Evolutionary conservation across 306 rosid genomes (phyloP), one percentile per base, ranked within the genome.

Genomic region (Mucuna pruriens): DNA sequence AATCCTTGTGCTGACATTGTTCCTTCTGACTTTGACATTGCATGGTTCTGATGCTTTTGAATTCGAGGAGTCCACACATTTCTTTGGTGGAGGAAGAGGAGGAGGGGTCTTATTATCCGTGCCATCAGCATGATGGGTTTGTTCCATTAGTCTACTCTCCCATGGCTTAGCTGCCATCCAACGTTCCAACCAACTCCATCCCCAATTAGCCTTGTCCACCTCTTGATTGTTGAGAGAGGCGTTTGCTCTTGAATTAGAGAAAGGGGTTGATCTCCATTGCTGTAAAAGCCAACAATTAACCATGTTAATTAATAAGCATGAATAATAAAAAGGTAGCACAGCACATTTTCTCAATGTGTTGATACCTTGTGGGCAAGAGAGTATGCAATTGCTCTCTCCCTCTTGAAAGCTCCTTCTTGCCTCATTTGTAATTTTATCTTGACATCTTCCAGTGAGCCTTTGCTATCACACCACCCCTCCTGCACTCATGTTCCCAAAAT

Each of bases 121-220:
- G n/a, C 83, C 74, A 16, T 87, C 94, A n/a, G 58, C 13, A 36
- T n/a, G 46, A 4, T 80, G 86, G 6, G 92, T 76, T 76, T 90
- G 89, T 80, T 92, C 96, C 96, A 90, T 92, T 40, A 94, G 77
- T 76, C 96, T 90, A 57, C 87, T 90, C 85, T 94, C 98, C 98
- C 98, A 92, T 0, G 98, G 98, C 84, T 92, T 94, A 4, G 97
- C 96, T 11, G 97, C 92, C 98, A 94, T 94, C 98, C 98, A 94
- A 12, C 98, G 91, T 79, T 94, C 98, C 78, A 94, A 82, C 98
- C 98, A 94, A 72, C 91, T 94, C 98, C 98, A 94, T 66, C 95
- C 98, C 91, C 88, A 86, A 80, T 87, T 90, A 44, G 83, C 81
- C 85, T 87, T 92, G 84, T 92, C 95, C 1, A 86, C 67, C 64